Conservation (phyloP, 2,329 filamentous ascomycete genomes). For the Chaetomiaceae sp. region DNA sequence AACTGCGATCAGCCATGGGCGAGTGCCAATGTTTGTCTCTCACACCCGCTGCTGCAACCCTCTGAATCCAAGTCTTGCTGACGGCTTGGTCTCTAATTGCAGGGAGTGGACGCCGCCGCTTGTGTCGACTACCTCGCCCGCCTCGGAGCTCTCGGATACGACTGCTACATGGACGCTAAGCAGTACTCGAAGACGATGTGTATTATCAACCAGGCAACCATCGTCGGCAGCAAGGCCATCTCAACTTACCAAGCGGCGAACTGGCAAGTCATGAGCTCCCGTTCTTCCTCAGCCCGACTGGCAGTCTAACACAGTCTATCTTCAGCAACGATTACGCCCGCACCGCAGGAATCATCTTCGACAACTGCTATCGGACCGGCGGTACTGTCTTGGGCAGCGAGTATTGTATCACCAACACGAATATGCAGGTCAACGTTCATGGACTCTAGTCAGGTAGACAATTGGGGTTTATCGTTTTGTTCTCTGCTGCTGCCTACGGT, state of each 20-base stretch:
- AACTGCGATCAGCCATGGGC: background rate
- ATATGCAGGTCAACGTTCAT: background rate
- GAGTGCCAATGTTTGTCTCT: background rate
- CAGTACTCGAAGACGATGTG: background rate
- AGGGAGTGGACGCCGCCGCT: background rate
- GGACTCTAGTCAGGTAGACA: too few species aligned
- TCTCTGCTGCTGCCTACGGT: too few species aligned
- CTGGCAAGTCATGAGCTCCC: background rate
- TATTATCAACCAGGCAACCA: background rate
- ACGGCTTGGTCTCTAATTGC: background rate
- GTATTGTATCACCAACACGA: background rate
- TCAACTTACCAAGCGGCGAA: background rate
- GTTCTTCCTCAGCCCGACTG: background rate
- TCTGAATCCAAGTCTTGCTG: too few species aligned
- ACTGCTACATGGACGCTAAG: background rate
- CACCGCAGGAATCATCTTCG: background rate
- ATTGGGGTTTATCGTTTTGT: too few species aligned
- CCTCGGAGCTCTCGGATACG: background rate
- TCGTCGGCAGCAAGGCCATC: background rate
- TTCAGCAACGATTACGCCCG: slow-evolving; percentile 6
- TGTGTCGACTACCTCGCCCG: slow-evolving; percentile 3
- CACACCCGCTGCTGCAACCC: too few species aligned
- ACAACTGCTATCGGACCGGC: slow-evolving; percentile 2
- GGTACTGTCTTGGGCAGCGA: background rate
- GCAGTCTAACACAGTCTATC: background rate